These are phyloP conservation scores for Huntiella abstrusa DNA, from an alignment of 2,329 filamentous ascomycete species.

Conservation along the genomic window DNA sequence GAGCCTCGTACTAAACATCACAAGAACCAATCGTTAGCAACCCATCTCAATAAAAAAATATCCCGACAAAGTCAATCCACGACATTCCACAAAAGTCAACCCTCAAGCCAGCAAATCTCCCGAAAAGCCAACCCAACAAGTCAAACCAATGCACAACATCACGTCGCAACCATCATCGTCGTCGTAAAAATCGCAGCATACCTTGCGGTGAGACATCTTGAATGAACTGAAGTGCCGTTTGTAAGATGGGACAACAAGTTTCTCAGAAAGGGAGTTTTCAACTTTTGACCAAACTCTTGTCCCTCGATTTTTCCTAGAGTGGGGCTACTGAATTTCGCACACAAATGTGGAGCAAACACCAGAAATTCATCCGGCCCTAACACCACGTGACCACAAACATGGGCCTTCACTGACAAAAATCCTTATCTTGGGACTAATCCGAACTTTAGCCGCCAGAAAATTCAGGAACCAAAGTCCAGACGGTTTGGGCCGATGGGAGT, in stretches of 20 bases:
- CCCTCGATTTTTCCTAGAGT: conserved; percentile 8
- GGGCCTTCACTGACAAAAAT: too few species aligned
- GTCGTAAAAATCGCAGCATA: conserved; percentile 6
- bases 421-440: too few species aligned
- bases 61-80: neutral
- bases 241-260: conserved; percentile 8
- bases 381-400: conserved; percentile 3
- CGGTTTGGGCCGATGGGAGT: too few species aligned
- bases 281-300: conserved; percentile 7
- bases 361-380: conserved; percentile 5
- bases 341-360: conserved; percentile 6
- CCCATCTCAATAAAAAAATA: neutral
- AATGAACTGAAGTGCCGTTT: conserved; percentile 11
- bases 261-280: conserved; percentile 5
- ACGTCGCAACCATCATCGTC: neutral
- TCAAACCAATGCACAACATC: neutral
- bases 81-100: neutral
- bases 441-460: too few species aligned
- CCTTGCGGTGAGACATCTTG: conserved; percentile 14
- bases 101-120: neutral
- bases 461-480: too few species aligned
- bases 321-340: conserved; percentile 5
- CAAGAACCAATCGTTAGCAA: conserved; percentile 5
- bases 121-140: neutral
- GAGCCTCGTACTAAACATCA: conserved; percentile 46